Base-by-base conservation (phyloP, 129 eudicot species). In the Artemisia tridentata region DNA sequence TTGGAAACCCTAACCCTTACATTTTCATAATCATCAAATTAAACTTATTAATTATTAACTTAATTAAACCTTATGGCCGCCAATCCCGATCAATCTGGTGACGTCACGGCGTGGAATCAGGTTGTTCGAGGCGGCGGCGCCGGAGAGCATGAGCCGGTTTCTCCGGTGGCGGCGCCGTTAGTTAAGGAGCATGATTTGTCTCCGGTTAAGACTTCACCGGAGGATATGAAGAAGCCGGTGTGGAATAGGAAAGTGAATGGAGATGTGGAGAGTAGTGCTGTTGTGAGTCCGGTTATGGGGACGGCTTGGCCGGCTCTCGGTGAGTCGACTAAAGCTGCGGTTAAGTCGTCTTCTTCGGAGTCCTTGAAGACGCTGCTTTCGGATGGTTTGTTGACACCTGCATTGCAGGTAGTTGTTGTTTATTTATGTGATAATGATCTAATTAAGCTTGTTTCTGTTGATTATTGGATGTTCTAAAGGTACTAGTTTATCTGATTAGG, bases 241-340 rank as follows among this genome's bases (percentile, higher is more conserved):
- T 92, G 96, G 98, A 87, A 81, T 38, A 84, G 80, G 78, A 87
- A 91, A 3, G 76, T 88, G 0, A 84, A 79, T 74, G 89, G 85
- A 47, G 82, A 68, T 31, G 78, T 45, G 47, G 84, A 67, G 59
- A 38, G 43, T 34, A 5, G 45, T 38, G 86, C 2, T 23, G 25
- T 72, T 23, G 77, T 84, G 10, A 80, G 83, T 50, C 95, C 85
- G 3, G 88, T 92, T 78, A 91, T 85, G 50, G 90, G 87, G 7
- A 80, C 76, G 1, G 82, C 89, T 46, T 92, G 98, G 98, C 98
- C 96, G 46, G 90, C 98, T 45, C 86, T 89, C 9, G 85, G 95
- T 1, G 95, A 88, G 51, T 83, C 90, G 11, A 84, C 97, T 45
- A 85, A 85, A 69, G 82, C 85, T 49, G 73, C 91, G 18, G 79